Evolutionary conservation across 805 yeast genomes (phyloP).

Genomic region (Zygoascus biomembranicola): DNA sequence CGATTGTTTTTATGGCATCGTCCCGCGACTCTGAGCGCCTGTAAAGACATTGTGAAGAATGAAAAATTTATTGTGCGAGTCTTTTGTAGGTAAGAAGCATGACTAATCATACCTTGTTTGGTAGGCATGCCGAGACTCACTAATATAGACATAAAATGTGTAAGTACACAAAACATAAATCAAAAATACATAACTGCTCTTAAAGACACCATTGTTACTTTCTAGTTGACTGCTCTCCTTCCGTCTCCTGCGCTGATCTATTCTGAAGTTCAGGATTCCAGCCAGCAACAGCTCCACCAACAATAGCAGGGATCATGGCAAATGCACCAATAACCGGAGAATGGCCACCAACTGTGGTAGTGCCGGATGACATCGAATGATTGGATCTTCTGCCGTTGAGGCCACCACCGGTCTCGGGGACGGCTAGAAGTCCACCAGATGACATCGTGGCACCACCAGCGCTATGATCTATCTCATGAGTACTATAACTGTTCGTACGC

Average conservation of each 20-base stretch:
- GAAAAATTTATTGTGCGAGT: constrained; percentile 4
- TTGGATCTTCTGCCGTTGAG: constrained; percentile 3
- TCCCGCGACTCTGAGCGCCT: constrained; percentile 22
- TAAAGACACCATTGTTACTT: no score
- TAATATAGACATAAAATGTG: no score
- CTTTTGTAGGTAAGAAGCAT: neutral
- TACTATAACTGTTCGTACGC: neutral
- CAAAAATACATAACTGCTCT: no score
- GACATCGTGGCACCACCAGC: neutral
- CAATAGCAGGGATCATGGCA: constrained; percentile 47
- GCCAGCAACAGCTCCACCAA: constrained; percentile 53
- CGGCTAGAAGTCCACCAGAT: constrained; percentile 11
- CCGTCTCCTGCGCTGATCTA: neutral
- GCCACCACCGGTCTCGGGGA: constrained; percentile 11
- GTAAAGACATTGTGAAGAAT: constrained; percentile 17
- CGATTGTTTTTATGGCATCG: constrained; percentile 13
- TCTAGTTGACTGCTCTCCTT: neutral
- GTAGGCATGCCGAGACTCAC: no score
- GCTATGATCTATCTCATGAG: neutral
- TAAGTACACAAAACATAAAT: no score
- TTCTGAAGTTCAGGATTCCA: constrained; percentile 25
- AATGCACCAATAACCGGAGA: constrained; percentile 31
- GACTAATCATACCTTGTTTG: no score
- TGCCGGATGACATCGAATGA: neutral
- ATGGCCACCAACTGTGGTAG: constrained; percentile 7